phyloP scores from a whole-genome alignment of 2,329 filamentous ascomycete genomes.

The Colletotrichum sp. region DNA sequence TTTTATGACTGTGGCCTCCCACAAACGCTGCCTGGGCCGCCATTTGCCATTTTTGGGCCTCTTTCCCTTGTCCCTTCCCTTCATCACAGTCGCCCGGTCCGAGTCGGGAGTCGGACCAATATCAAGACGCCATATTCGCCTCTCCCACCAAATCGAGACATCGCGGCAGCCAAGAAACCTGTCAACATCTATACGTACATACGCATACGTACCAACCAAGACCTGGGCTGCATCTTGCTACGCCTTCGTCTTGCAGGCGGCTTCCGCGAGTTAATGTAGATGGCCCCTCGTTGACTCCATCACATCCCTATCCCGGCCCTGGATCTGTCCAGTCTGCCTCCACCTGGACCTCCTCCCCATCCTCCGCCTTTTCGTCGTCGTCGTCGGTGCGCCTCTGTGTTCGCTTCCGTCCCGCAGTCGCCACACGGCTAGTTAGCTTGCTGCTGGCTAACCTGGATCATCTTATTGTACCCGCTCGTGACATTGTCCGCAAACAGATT shows the following conservation, averaged over 20 bases:
- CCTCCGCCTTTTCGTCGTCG: background rate
- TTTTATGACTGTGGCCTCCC: background rate
- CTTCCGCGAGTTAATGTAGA: slow-evolving; percentile 15
- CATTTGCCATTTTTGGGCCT: background rate
- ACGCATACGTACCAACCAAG: background rate
- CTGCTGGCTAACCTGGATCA: slow-evolving; percentile 14
- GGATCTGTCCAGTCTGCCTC: background rate
- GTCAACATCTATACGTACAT: background rate
- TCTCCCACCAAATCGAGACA: background rate
- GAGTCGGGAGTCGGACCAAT: background rate
- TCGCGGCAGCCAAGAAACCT: background rate
- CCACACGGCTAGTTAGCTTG: slow-evolving; percentile 8
- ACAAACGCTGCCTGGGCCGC: background rate
- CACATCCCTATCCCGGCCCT: slow-evolving; percentile 7
- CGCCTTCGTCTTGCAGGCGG: slow-evolving; percentile 10
- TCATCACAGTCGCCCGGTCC: background rate
- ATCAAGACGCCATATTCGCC: background rate
- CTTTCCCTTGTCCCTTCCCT: background rate
- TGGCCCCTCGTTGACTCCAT: slow-evolving; percentile 3
- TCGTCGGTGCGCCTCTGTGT: background rate
- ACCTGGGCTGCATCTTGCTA: slow-evolving; percentile 5
- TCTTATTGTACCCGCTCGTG: slow-evolving; percentile 22
- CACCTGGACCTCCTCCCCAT: background rate
- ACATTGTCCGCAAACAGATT: slow-evolving; percentile 25
- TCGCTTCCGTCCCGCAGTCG: slow-evolving; percentile 13